phyloP scores from a whole-genome alignment of 345 rosid species.

The Murraya koenigii region DNA sequence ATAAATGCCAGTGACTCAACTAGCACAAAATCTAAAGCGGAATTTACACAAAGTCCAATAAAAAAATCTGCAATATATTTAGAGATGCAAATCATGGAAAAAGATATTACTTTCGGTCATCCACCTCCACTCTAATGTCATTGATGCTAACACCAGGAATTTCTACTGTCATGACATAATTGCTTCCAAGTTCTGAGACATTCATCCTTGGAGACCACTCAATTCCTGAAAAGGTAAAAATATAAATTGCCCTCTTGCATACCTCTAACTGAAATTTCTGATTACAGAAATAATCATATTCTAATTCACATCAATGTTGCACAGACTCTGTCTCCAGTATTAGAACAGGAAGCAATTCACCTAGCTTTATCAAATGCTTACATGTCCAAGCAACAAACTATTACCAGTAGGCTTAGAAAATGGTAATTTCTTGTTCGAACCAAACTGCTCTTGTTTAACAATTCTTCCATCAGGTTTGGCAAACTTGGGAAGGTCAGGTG shows the following conservation, averaged over 20 bases:
- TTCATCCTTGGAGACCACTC: slow-evolving; percentile 67
- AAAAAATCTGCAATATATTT: not conserved
- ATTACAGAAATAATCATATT: slow-evolving; percentile 1
- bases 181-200: slow-evolving; percentile 47
- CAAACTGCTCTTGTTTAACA: slow-evolving; percentile 9
- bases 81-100: not conserved
- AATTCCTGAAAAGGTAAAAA: slow-evolving; percentile 31
- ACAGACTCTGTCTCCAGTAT: no score
- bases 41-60: not conserved
- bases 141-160: slow-evolving; percentile 61
- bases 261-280: not conserved
- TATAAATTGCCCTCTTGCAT: not conserved
- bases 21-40: not conserved
- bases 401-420: slow-evolving; percentile 28
- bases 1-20: not conserved
- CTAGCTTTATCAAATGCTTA: not conserved
- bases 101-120: slow-evolving; percentile 43
- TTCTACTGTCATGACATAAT: slow-evolving; percentile 58
- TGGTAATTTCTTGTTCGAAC: slow-evolving; percentile 9
- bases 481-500: slow-evolving; percentile 42
- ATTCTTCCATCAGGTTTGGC: slow-evolving; percentile 36
- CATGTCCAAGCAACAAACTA: not conserved
- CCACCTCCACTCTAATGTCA: slow-evolving; percentile 78
- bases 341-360: no score
- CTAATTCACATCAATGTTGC: no score